Base-by-base conservation (phyloP, 306 rosid genomes). In the Pyrus communis region DNA sequence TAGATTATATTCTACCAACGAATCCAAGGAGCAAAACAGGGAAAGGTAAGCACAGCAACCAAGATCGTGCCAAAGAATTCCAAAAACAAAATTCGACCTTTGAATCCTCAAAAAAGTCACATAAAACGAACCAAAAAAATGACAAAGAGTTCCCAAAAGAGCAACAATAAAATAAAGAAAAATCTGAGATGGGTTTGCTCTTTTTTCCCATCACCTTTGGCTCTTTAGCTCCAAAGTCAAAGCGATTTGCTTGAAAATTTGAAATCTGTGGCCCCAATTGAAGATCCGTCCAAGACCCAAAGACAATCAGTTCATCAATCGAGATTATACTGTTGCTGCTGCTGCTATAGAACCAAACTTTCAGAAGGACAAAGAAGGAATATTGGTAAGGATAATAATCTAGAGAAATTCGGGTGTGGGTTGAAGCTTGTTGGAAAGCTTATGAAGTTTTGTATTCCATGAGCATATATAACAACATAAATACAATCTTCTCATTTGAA, bases 1-100 rank as follows among this genome's bases (percentile, higher is more conserved):
- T 82, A 82, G 83, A 80, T 51, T 51, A 51, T 22, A 58, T 22
- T 21, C 73, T 59, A 43, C 21, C 38, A 79, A 78, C 86, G 69
- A 86, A 89, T 85, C 90, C 88, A 82, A 88, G 91, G 43, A 79
- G 82, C 27, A 55, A 84, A 85, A 85, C 79, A 79, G 76, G 85
- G 69, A 67, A 81, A 84, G 80, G 77, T 58, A 51, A 46, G 80
- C 85, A 75, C 85, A 70, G 62, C 54, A 75, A 86, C 89, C 85
- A 78, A 87, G 80, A 86, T 81, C 81, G 35, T 63, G 76, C 77
- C 78, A 82, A 84, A 76, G 78, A 84, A 68, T 35, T 74, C 73
- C 40, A 85, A 60, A 52, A 86, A 52, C 43, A 77, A 66, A 78
- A 84, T 54, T 40, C 58, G 57, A 18, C 57, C 83, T 71, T 82